These are phyloP conservation scores for Penicillium janthinellum DNA, from an alignment of 2,329 filamentous ascomycete genomes.

Conservation along the genomic window DNA sequence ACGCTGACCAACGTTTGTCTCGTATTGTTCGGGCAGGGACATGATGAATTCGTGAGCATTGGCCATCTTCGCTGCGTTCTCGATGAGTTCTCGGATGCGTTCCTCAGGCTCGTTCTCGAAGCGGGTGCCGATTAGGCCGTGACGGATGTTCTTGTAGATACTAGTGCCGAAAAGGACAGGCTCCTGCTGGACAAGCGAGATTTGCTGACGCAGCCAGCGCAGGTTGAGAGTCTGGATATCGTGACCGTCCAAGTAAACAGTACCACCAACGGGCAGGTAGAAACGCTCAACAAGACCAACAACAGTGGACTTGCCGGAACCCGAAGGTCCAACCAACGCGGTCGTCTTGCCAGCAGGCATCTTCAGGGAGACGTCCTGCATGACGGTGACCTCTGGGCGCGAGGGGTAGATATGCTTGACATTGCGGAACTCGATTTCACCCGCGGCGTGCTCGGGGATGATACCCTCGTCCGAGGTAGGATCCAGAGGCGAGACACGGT, in stretches of 20 bases:
- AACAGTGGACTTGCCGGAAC: constrained; percentile 92
- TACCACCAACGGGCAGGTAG: constrained; percentile 82
- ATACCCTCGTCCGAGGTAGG: constrained; percentile 70
- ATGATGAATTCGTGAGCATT: constrained; percentile 93
- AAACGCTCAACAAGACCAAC: constrained; percentile 92
- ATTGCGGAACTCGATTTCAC: constrained; percentile 76
- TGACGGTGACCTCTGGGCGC: constrained; percentile 83
- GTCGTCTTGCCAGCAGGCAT: constrained; percentile 91
- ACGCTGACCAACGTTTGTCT: constrained; percentile 93
- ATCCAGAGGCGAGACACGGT: constrained; percentile 82
- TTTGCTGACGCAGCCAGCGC: constrained; percentile 87
- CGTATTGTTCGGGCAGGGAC: constrained; percentile 79
- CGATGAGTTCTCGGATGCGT: constrained; percentile 69
- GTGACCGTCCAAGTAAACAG: constrained; percentile 77
- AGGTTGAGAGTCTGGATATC: constrained; percentile 82
- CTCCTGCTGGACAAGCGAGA: constrained; percentile 90
- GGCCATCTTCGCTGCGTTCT: constrained; percentile 82
- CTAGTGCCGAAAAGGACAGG: constrained; percentile 87
- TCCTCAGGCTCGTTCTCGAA: constrained; percentile 70
- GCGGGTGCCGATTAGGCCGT: constrained; percentile 83
- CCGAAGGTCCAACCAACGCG: constrained; percentile 89
- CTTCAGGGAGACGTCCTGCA: constrained; percentile 76
- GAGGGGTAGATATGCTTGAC: constrained; percentile 95
- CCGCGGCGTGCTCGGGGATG: constrained; percentile 71
- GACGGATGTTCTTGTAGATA: constrained; percentile 86